These are phyloP conservation scores for Bocquillonia castaneifolia DNA, from an alignment of 441 rosid genomes.

Conservation along the genomic window DNA sequence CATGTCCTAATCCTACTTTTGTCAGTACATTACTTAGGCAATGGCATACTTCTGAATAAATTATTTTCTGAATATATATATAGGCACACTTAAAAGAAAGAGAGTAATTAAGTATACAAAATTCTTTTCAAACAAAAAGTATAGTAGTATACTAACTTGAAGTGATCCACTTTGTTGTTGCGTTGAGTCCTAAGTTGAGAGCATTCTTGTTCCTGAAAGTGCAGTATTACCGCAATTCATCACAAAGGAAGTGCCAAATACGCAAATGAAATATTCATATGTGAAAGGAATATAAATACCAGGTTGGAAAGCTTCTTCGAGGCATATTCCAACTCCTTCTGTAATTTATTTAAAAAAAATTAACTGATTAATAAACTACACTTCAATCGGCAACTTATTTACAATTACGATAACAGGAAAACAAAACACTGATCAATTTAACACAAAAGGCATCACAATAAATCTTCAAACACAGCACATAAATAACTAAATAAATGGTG, in stretches of 20 bases:
- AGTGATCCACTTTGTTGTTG: conserved; percentile 27
- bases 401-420: background rate
- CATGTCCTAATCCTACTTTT: background rate
- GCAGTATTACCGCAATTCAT: background rate
- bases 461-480: too few species aligned
- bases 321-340: conserved; percentile 59
- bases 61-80: background rate
- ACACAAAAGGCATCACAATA: too few species aligned
- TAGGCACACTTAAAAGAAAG: too few species aligned
- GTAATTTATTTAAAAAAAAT: conserved; percentile 24
- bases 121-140: background rate
- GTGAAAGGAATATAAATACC: conserved; percentile 26
- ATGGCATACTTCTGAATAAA: background rate
- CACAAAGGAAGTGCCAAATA: background rate
- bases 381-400: conserved; percentile 19
- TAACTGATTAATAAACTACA: too few species aligned
- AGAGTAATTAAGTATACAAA: too few species aligned
- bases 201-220: conserved; percentile 57
- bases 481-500: too few species aligned
- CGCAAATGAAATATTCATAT: background rate
- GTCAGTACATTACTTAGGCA: background rate
- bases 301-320: conserved; percentile 42
- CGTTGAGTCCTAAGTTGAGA: conserved; percentile 49
- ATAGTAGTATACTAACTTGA: conserved; percentile 19
- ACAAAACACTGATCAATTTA: too few species aligned